Conservation (phyloP, 2,329 filamentous ascomycete genomes). For the Arachnomyces sp. region DNA sequence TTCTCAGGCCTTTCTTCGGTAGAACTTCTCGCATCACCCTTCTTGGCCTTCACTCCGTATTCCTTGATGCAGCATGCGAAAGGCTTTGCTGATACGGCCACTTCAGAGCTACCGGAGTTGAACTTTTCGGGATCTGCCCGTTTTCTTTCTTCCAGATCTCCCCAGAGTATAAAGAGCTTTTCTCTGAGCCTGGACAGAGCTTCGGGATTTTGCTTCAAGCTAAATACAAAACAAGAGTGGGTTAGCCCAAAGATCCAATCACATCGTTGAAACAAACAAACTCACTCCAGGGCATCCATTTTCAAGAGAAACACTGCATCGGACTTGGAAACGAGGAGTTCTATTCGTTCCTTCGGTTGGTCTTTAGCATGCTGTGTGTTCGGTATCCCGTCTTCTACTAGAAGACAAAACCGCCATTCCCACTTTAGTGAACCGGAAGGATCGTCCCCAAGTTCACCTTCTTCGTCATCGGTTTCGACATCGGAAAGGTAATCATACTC, state of each 20-base stretch:
- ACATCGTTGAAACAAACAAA: slow-evolving; percentile 8
- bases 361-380: slow-evolving; percentile 17
- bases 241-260: slow-evolving; percentile 2
- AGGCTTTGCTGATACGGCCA: slow-evolving; percentile 46
- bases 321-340: slow-evolving; percentile 59
- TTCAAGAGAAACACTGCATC: slow-evolving; percentile 51
- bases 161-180: slow-evolving; percentile 74
- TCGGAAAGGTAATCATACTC: slow-evolving; percentile 47
- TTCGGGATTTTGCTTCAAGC: slow-evolving; percentile 49
- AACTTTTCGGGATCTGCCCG: slow-evolving; percentile 17
- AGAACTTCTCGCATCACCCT: slow-evolving; percentile 21
- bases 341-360: slow-evolving; percentile 47
- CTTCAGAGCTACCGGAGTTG: slow-evolving; percentile 11
- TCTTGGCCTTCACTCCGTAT: slow-evolving; percentile 51
- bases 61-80: slow-evolving; percentile 66
- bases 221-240: slow-evolving; percentile 18
- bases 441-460: slow-evolving; percentile 10
- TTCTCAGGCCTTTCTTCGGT: slow-evolving; percentile 18
- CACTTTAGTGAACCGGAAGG: slow-evolving; percentile 38
- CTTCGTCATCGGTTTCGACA: slow-evolving; percentile 23
- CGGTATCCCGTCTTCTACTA: slow-evolving; percentile 61
- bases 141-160: slow-evolving; percentile 69
- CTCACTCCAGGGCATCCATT: slow-evolving; percentile 49
- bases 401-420: slow-evolving; percentile 79
- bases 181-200: slow-evolving; percentile 54